Percentiles rank a stretch among this genome's conserved stretches.
Conservation (phyloP, 805 yeast species). For the Yarrowia sp. region DNA sequence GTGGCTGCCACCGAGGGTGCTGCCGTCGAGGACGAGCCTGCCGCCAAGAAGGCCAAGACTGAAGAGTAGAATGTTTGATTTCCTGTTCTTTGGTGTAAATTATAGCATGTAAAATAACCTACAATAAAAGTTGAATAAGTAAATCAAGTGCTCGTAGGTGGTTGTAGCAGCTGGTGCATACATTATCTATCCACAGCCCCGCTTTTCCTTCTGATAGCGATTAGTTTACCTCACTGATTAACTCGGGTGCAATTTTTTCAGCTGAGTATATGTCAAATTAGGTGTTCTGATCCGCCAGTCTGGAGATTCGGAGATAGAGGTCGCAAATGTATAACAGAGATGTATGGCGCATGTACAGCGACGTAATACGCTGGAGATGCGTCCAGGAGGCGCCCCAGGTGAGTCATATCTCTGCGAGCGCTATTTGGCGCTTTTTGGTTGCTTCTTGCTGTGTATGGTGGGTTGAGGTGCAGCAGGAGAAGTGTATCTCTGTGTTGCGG, state of each 20-base stretch:
- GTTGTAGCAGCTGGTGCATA: too few species aligned
- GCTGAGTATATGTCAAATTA: conserved; percentile 1
- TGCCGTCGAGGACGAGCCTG: conserved; percentile 45
- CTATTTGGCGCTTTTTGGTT: background rate
- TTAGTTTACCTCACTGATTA: background rate
- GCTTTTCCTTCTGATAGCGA: too few species aligned
- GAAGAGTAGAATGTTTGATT: conserved; percentile 40
- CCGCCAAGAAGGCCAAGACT: conserved; percentile 49
- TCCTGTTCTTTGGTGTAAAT: conserved; percentile 20
- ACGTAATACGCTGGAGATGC: background rate
- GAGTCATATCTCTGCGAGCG: background rate
- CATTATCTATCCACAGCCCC: too few species aligned
- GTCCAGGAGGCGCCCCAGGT: background rate
- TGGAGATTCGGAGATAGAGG: background rate
- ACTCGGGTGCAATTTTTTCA: conserved; percentile 22
- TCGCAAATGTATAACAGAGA: background rate
- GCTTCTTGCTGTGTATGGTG: conserved; percentile 11
- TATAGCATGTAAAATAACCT: conserved; percentile 38
- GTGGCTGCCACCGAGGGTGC: conserved; percentile 42
- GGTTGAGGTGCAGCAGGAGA: background rate
- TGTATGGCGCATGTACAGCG: background rate
- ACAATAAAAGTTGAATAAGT: background rate
- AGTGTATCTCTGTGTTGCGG: background rate
- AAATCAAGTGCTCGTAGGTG: too few species aligned
- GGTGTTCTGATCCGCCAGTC: background rate